Base-by-base conservation (phyloP, 2,329 filamentous ascomycete species). In the Curvularia lunata region DNA sequence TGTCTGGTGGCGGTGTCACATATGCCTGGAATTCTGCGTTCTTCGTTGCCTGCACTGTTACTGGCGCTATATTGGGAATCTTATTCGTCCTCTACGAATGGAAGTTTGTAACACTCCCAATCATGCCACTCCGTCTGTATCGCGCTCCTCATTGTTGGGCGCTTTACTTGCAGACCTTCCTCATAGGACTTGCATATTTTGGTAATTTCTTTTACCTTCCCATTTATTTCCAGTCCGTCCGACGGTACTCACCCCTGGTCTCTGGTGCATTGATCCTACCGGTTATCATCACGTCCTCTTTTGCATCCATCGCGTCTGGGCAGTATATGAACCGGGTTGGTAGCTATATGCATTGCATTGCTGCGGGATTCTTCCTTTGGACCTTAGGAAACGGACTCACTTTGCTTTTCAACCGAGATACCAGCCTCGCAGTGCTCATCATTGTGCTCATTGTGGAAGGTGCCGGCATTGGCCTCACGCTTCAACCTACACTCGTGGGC, bases 121-220 rank as follows among this genome's bases (percentile, higher is more conserved):
- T 87, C 82, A 81, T 86, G 75, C 84, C 84, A 37, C 78, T 85
- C 5, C 71, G 77, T 18, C 80, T 88, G 30, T 88, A 86, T 70
- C 79, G 77, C 23, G 85, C 81, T 61, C 75, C 77, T 18, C 80
- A 85, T 9, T 78, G 88, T 13, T 76, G 78, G 30, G 79, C 84
- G 4, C 80, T 89, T 50, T 76, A 89, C 48, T 43, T 81, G 7
- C 85, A 89, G 67, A 84, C 82, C 65, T 84, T 89, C 62, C 73
- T 89, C 18, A 81, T 87, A 19, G 86, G 87, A 3, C 78, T 83
- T 10, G 82, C 83, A 0, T 88, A 87, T 63, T 86, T 87, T 61
- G 78, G 81, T 3, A 82, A 82, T 53, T 74, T 88, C 1, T 88
- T 87, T 70, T 88, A 85, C 63, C 70, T 88, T 4, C 86, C 86